Evolutionary conservation across 2,329 filamentous ascomycete species (phyloP), one percentile per base, ranked within the genome.

Genomic region (Sclerotinia glacialis): DNA sequence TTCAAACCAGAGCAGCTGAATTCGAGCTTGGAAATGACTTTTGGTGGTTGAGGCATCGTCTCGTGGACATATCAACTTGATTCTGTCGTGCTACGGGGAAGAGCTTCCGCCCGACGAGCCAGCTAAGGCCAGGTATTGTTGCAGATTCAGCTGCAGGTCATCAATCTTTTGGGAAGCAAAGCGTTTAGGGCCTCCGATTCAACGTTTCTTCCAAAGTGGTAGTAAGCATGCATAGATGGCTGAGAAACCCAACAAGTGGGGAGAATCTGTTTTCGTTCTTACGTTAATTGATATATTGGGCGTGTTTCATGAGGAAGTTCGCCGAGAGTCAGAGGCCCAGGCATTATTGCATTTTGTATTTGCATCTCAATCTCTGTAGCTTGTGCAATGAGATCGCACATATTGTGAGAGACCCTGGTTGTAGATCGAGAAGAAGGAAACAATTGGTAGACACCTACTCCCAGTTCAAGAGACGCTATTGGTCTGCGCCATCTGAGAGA

Each of bases 41-140:
- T 65, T 65, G 52, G 47, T 59, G 64, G 47, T 61, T 37, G 47
- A 60, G 49, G 49, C 37, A 40, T 59, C 37, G 64, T 61, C 44
- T 52, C 54, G 54, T 52, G 46, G 23, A 52, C 49, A 60, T 23
- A 26, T 61, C 63, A 65, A 65, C 46, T 65, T 60, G 54, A 50
- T 65, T 65, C 54, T 65, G 64, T 61, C 26, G 64, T 65, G 56
- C 56, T 54, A 66, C 64, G 64, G 64, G 64, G 58, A 66, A 66
- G n/a, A 55, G 56, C 58, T 66, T 66, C 64, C 64, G 58, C 49
- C 42, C 42, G 16, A 37, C 54, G 52, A 65, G 46, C 46, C 54
- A 54, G 16, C 59, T 12, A 42, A 46, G 64, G 49, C 58, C 40
- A 37, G 58, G 56, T 40, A 34, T 63, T 12, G 50, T 63, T 66